phyloP scores from a whole-genome alignment of 768 basidiomycete species.

The Pulveroboletus frians region DNA sequence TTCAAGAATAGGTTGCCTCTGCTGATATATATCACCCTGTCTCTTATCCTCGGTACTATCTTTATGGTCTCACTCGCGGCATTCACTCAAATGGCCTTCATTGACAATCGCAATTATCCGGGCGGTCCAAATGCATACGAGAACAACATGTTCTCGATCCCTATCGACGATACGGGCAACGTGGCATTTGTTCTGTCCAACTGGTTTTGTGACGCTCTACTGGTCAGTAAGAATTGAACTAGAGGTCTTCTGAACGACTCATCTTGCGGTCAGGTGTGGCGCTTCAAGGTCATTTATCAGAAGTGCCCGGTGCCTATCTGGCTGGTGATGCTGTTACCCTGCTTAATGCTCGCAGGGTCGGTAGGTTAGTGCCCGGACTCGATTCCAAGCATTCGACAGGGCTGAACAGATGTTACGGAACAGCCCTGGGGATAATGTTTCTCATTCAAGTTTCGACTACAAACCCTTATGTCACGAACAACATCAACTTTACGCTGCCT shows the following conservation, averaged over 20 bases:
- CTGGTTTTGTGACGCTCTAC: slow-evolving; percentile 15
- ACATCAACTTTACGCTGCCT: slow-evolving; percentile 13
- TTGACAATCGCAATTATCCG: slow-evolving; percentile 29
- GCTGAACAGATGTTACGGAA: not conserved
- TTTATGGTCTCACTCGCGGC: slow-evolving; percentile 15
- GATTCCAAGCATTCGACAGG: not conserved
- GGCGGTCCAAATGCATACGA: slow-evolving; percentile 29
- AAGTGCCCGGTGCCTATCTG: slow-evolving; percentile 1
- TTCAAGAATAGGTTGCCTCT: slow-evolving; percentile 6
- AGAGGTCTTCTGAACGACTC: not conserved
- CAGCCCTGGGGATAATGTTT: slow-evolving; percentile 8
- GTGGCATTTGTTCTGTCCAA: slow-evolving; percentile 4
- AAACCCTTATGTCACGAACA: slow-evolving; percentile 7
- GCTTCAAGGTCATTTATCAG: slow-evolving; percentile 17
- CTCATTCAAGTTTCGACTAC: slow-evolving; percentile 12
- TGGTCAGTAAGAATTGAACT: slow-evolving; percentile 9
- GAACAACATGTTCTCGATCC: slow-evolving; percentile 16
- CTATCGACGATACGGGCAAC: slow-evolving; percentile 14
- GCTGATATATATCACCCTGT: slow-evolving; percentile 1
- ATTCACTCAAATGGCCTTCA: slow-evolving; percentile 26
- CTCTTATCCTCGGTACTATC: slow-evolving; percentile 11
- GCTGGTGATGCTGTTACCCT: slow-evolving; percentile 7
- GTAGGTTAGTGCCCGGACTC: not conserved
- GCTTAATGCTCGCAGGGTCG: slow-evolving; percentile 7
- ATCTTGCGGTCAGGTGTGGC: slow-evolving; percentile 8